phyloP scores from a whole-genome alignment of 768 basidiomycete species.

The Coprinopsis cinerea region DNA sequence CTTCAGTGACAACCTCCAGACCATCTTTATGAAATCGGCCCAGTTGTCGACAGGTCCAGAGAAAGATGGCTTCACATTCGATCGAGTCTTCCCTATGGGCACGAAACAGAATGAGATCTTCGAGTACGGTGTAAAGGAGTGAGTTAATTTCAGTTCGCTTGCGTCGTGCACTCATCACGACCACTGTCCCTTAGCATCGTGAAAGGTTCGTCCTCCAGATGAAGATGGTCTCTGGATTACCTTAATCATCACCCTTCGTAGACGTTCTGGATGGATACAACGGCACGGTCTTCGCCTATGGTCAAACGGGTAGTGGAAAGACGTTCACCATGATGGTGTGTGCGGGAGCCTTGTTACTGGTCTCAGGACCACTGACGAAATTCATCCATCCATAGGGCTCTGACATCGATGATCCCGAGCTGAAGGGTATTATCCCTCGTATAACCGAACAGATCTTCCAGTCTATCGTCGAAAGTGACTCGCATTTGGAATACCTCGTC shows the following conservation, averaged over 20 bases:
- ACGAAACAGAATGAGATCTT: constrained; percentile 93
- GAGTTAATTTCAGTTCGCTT: constrained; percentile 28
- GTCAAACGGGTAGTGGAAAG: constrained; percentile 85
- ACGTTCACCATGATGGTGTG: constrained; percentile 99
- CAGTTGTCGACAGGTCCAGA: constrained; percentile 75
- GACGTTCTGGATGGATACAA: constrained; percentile 99
- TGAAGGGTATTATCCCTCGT: constrained; percentile 95
- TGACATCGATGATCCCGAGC: constrained; percentile 89
- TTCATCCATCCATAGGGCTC: constrained; percentile 60
- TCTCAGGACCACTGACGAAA: neutral
- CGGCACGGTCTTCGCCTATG: constrained; percentile 89
- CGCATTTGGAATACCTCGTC: constrained; percentile 95
- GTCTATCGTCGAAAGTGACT: constrained; percentile 92
- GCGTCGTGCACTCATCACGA: constrained; percentile 15
- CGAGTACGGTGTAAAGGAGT: constrained; percentile 98
- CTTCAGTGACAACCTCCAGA: constrained; percentile 82
- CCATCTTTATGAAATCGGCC: constrained; percentile 72
- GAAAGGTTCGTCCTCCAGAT: constrained; percentile 48
- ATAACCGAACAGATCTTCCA: constrained; percentile 99
- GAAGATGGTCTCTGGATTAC: neutral
- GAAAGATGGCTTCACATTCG: constrained; percentile 97
- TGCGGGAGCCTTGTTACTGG: constrained; percentile 8
- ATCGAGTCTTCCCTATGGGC: constrained; percentile 90
- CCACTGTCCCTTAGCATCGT: constrained; percentile 59
- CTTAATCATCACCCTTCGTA: constrained; percentile 23